Percentiles rank a stretch among this genome's conserved stretches.
Conservation (phyloP, 179 eudicot genomes). For the Beta corolliflora region DNA sequence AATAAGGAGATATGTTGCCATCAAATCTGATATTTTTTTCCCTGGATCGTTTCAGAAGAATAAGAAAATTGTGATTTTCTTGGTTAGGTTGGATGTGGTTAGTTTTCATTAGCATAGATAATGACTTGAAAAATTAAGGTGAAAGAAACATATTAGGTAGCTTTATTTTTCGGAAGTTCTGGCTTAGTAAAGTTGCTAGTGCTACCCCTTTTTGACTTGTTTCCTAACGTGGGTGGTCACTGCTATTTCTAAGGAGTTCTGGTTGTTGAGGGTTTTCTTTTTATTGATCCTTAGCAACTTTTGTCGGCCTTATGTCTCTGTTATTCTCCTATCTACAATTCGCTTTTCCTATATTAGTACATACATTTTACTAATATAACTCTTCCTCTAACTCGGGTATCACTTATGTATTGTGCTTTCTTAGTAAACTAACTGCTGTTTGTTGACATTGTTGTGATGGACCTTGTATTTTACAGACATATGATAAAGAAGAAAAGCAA, state of each 20-base stretch:
- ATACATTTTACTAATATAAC: not conserved
- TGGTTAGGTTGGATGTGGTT: too few relatives aligned
- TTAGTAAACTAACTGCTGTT: not conserved
- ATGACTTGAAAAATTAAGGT: too few relatives aligned
- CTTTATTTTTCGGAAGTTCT: too few relatives aligned
- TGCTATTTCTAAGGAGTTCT: too few relatives aligned
- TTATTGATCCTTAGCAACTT: not conserved
- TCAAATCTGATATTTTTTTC: too few relatives aligned
- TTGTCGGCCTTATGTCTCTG: not conserved
- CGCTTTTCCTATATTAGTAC: not conserved
- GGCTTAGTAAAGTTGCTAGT: too few relatives aligned
- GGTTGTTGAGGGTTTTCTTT: not conserved
- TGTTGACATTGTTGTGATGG: constrained; percentile 21
- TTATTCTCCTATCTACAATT: not conserved
- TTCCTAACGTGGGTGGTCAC: too few relatives aligned
- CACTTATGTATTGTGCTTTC: not conserved
- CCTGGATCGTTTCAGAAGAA: not conserved
- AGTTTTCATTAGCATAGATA: too few relatives aligned
- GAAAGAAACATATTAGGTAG: too few relatives aligned
- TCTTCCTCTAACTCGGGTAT: not conserved
- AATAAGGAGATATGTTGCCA: too few relatives aligned
- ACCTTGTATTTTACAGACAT: constrained; percentile 53
- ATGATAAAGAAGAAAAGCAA: constrained; percentile 68
- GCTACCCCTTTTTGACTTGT: too few relatives aligned
- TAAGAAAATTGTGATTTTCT: not conserved